Evolutionary conservation across 2,329 filamentous ascomycete genomes (phyloP).

Genomic region (Trichoderma afroharzianum): DNA sequence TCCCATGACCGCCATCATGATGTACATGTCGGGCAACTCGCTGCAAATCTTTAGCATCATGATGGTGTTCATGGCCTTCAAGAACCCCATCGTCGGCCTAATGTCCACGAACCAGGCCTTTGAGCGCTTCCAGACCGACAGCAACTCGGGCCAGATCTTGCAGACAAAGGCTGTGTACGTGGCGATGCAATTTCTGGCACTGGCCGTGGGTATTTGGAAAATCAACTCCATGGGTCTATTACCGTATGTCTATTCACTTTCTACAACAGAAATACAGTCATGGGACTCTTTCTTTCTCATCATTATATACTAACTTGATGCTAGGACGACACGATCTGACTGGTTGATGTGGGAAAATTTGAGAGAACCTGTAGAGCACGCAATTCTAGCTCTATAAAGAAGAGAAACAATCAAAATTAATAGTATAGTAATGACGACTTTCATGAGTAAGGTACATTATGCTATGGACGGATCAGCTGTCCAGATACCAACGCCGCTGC

Average conservation of each 20-base stretch:
- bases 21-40: slow-evolving; percentile 99
- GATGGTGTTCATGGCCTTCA: slow-evolving; percentile 99
- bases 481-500: slow-evolving; percentile 17
- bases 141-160: slow-evolving; percentile 68
- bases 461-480: not conserved
- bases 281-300: not conserved
- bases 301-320: not conserved
- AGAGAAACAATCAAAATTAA: not conserved
- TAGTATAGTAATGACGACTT: slow-evolving; percentile 1
- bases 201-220: slow-evolving; percentile 91
- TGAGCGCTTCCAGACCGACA: slow-evolving; percentile 80
- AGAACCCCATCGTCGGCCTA: slow-evolving; percentile 85
- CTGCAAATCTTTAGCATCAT: slow-evolving; percentile 99
- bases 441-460: not conserved
- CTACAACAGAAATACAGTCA: not conserved
- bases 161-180: slow-evolving; percentile 87
- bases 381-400: slow-evolving; percentile 57
- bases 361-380: slow-evolving; percentile 63
- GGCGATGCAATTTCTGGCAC: slow-evolving; percentile 75
- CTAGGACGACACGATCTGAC: slow-evolving; percentile 87
- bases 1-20: slow-evolving; percentile 98
- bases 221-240: slow-evolving; percentile 93
- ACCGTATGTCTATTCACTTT: slow-evolving; percentile 60
- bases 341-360: slow-evolving; percentile 95
- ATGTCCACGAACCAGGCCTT: slow-evolving; percentile 84